These are phyloP conservation scores for Cardamine resedifolia DNA, from an alignment of 345 rosid genomes.

Conservation along the genomic window DNA sequence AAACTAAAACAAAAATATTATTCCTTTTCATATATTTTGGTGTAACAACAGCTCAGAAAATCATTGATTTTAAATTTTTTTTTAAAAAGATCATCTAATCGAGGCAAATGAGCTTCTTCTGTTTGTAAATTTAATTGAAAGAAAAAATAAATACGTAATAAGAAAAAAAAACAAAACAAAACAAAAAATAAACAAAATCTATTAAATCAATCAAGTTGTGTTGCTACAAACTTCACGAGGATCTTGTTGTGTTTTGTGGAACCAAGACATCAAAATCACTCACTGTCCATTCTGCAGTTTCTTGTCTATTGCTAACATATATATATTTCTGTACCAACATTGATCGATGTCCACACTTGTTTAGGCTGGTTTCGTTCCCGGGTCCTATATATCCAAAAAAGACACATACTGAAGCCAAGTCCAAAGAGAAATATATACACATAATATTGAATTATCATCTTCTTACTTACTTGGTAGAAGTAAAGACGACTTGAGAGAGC, in stretches of 20 bases:
- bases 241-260: constrained; percentile 28
- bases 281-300: constrained; percentile 50
- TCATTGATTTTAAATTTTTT: neutral
- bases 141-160: neutral
- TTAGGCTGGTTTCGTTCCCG: constrained; percentile 50
- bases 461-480: constrained; percentile 46
- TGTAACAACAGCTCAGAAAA: neutral
- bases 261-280: constrained; percentile 54
- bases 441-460: neutral
- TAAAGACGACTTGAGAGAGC: constrained; percentile 50
- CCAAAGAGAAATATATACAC: neutral
- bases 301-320: constrained; percentile 43
- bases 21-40: constrained; percentile 7
- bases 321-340: constrained; percentile 56
- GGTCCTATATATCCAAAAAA: constrained; percentile 44
- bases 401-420: neutral
- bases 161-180: neutral
- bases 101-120: constrained; percentile 1
- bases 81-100: neutral
- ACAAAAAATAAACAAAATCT: neutral
- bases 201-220: neutral
- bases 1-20: neutral
- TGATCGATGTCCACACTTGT: constrained; percentile 47
- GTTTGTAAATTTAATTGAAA: neutral
- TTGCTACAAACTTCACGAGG: constrained; percentile 16